Evolutionary conservation across 129 eudicot genomes (phyloP).

Genomic region (Flaveria ramosissima): DNA sequence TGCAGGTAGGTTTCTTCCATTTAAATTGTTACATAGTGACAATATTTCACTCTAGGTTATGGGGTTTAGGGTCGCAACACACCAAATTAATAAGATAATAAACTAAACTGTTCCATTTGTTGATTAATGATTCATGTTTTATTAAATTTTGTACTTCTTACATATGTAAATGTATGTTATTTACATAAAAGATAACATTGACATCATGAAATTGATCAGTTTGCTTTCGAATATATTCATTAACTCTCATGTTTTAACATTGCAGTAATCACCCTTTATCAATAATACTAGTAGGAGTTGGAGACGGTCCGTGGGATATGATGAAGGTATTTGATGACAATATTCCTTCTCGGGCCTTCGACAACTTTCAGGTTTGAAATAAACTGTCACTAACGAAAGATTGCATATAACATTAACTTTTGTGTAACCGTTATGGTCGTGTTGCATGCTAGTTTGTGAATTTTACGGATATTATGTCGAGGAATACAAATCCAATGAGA

Average conservation of each 20-base stretch:
- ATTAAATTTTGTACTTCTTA: no score
- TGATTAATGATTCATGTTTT: no score
- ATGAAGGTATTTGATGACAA: slow-evolving; percentile 79
- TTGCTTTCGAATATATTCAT: background rate
- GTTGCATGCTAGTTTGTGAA: slow-evolving; percentile 59
- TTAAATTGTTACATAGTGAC: background rate
- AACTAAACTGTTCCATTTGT: no score
- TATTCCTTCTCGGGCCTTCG: slow-evolving; percentile 75
- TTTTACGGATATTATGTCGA: slow-evolving; percentile 69
- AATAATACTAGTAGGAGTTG: slow-evolving; percentile 77
- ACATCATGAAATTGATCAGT: background rate
- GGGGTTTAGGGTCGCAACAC: background rate
- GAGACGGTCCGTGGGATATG: slow-evolving; percentile 90
- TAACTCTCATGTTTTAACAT: background rate
- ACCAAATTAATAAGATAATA: no score
- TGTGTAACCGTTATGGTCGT: background rate
- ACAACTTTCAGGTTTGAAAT: slow-evolving; percentile 69
- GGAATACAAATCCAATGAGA: slow-evolving; percentile 33
- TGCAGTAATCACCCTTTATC: slow-evolving; percentile 72
- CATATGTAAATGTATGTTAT: no score
- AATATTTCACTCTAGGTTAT: background rate
- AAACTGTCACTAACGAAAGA: background rate
- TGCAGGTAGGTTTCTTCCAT: slow-evolving; percentile 42
- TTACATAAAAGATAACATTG: background rate
- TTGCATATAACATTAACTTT: background rate